Conservation (phyloP, 805 yeast genomes). For the Candida argentea region DNA sequence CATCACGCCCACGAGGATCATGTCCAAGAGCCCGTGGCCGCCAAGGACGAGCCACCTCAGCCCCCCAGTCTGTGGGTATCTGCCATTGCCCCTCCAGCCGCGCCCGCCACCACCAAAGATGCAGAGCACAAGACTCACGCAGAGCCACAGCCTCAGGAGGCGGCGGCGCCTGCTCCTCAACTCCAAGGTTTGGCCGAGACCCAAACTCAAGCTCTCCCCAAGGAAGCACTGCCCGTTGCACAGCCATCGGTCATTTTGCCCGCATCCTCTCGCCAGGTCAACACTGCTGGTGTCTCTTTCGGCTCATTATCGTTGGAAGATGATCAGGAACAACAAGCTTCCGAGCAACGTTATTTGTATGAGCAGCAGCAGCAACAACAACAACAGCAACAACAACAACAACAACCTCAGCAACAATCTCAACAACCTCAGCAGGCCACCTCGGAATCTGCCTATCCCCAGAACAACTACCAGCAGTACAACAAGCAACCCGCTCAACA, state of each 20-base stretch:
- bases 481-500: too few relatives aligned
- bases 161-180: constrained; percentile 1
- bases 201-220: constrained; percentile 5
- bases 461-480: too few relatives aligned
- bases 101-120: constrained; percentile 7
- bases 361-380: neutral
- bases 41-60: constrained; percentile 33
- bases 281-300: constrained; percentile 50
- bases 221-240: constrained; percentile 6
- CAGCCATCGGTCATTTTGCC: constrained; percentile 42
- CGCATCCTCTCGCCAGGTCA: constrained; percentile 32
- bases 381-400: constrained; percentile 4
- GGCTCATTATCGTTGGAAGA: constrained; percentile 48
- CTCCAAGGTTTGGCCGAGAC: constrained; percentile 9
- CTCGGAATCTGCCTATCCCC: too few relatives aligned
- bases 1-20: constrained; percentile 4
- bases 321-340: constrained; percentile 17
- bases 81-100: constrained; percentile 36
- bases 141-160: constrained; percentile 6
- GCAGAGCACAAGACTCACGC: constrained; percentile 8
- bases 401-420: constrained; percentile 6
- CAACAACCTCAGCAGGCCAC: too few relatives aligned
- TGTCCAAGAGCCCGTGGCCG: constrained; percentile 10
- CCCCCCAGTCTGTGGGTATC: constrained; percentile 64
- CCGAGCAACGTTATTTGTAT: neutral